Conservation (phyloP, 331 rosid genomes). For the Quercus lobata region DNA sequence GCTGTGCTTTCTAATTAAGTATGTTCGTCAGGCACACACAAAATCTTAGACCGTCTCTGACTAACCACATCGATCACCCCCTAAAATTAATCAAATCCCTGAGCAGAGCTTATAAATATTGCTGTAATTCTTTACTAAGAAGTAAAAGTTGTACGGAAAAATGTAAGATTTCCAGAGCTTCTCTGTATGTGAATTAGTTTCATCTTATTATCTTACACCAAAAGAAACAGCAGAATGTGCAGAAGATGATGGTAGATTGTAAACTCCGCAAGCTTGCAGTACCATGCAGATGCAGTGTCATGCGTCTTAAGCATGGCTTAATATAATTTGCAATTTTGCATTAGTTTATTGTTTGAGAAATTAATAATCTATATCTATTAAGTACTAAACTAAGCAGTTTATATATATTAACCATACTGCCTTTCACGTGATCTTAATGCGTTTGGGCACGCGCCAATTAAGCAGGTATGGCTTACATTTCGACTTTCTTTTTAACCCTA, state of each 20-base stretch:
- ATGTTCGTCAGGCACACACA: constrained; percentile 3
- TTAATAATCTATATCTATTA: background rate
- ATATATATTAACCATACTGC: background rate
- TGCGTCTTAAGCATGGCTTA: constrained; percentile 30
- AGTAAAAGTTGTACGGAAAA: background rate
- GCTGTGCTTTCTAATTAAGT: background rate
- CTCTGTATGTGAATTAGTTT: background rate
- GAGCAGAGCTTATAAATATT: too few relatives aligned
- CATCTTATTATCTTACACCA: background rate
- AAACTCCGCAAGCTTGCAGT: constrained; percentile 25
- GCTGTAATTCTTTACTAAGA: background rate
- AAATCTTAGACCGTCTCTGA: constrained; percentile 21
- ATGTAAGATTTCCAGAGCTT: constrained; percentile 14
- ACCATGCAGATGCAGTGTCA: constrained; percentile 26
- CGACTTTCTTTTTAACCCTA: background rate
- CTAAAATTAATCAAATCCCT: too few relatives aligned
- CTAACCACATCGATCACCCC: background rate
- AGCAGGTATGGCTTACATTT: background rate
- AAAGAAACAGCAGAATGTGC: constrained; percentile 16
- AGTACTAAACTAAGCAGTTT: background rate
- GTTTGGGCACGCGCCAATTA: constrained; percentile 15
- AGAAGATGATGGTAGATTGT: constrained; percentile 36
- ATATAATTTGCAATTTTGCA: too few relatives aligned
- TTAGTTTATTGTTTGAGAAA: too few relatives aligned
- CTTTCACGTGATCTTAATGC: background rate